Conservation (phyloP, 176 grass and related monocot genomes). For the Cenchrus americanus region DNA sequence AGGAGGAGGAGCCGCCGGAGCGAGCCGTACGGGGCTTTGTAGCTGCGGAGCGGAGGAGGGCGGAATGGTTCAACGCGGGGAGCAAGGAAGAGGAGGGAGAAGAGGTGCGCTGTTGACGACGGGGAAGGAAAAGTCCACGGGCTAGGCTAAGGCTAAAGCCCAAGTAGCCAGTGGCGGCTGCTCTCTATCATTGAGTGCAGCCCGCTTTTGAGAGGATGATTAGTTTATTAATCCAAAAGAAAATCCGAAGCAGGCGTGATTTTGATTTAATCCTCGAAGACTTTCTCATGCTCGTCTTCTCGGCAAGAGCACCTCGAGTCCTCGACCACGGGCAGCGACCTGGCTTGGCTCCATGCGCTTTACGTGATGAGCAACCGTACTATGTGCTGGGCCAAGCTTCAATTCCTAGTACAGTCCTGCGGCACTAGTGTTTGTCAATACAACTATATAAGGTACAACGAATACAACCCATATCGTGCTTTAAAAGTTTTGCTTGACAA, state of each 20-base stretch:
- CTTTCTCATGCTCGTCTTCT: background rate
- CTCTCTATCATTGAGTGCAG: background rate
- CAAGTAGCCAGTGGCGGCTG: background rate
- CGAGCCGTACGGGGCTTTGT: conserved; percentile 3
- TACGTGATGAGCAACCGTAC: no score
- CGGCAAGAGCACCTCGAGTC: background rate
- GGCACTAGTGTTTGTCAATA: no score
- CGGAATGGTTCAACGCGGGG: conserved; percentile 27
- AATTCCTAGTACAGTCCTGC: no score
- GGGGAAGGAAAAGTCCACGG: conserved; percentile 25
- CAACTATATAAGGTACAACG: no score
- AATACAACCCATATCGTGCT: no score
- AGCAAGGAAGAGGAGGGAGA: no score
- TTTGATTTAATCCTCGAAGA: background rate
- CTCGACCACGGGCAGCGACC: background rate
- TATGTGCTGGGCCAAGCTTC: no score
- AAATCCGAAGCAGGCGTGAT: background rate
- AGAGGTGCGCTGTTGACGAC: background rate
- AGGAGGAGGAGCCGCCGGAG: background rate
- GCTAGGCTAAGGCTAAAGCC: background rate
- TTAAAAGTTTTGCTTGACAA: no score
- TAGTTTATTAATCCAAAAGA: background rate
- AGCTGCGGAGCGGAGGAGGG: background rate
- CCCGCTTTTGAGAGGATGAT: background rate
- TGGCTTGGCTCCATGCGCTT: background rate